Base-by-base conservation (phyloP, 1,284 basidiomycete species). In the Sparassis latifolia region DNA sequence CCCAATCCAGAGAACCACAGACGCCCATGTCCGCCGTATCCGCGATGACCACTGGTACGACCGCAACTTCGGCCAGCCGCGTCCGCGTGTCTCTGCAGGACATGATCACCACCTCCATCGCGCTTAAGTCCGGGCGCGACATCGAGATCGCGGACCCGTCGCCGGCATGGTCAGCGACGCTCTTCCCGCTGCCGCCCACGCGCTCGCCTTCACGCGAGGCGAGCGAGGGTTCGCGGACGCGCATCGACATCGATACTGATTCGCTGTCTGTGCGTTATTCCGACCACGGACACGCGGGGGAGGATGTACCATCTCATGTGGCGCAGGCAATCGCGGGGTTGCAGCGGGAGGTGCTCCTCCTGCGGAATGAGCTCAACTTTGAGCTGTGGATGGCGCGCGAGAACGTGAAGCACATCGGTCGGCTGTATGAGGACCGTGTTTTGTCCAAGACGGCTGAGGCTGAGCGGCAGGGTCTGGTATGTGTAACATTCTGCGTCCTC, bases 291-390 rank as follows among this genome's bases (percentile, higher is more conserved):
- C 45, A 44, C 43, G 42, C 41, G 30, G 10, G 35, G 3, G 48
- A 42, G 44, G 51, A 58, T n/a, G 55, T 77, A 7, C 72, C 79
- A 4, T 55, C 67, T 2, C 75, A 79, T 55, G 70, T 80, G n/a
- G 71, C 71, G 10, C 76, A 82, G 52, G 81, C 81, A 4, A 78
- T 92, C 32, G 75, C 82, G 20, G 74, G 72, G 5, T 67, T 92
- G 50, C 89, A 92, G 63, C 75, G 84, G 42, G 86, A 91, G 59
- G 74, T 87, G 2, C 65, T 90, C 4, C 67, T 90, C 35, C 69
- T 92, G 30, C 76, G 83, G 47, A 89, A 82, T 62, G 87, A 91
- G 56, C 77, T 91, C 40, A 89, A 89, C 61, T 88, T 91, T 52
- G 86, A 92, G 68, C 70, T 84, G 28, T 92, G 88, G 85, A 71